Evolutionary conservation across 345 rosid species (phyloP).

Genomic region (Bruguiera parviflora): DNA sequence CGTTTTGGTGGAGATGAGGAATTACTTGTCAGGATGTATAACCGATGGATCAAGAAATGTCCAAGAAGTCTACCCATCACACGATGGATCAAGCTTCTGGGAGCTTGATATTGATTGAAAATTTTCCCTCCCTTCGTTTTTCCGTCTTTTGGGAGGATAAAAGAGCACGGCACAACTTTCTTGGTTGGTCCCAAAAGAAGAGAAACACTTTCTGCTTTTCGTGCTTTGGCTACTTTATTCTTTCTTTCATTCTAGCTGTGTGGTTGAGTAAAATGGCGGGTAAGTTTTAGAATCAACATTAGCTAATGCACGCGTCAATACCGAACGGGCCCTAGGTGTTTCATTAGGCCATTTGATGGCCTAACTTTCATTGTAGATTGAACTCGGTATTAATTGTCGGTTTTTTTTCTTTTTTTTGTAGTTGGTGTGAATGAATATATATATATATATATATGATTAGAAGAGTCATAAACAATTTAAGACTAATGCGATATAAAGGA

Average conservation of each 20-base stretch:
- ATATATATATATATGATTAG: no score
- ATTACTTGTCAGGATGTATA: not conserved
- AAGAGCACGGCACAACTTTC: not conserved
- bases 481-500: conserved; percentile 29
- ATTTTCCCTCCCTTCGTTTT: no score
- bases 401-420: not conserved
- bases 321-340: no score
- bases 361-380: not conserved
- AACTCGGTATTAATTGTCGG: not conserved
- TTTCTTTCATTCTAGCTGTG: not conserved
- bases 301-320: not conserved
- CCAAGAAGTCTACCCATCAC: conserved; percentile 4
- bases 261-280: conserved; percentile 14
- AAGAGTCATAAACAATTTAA: no score
- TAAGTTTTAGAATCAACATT: conserved; percentile 11
- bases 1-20: not conserved
- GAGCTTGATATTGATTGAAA: no score
- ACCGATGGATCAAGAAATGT: not conserved
- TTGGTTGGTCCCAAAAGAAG: not conserved
- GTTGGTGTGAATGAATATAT: no score
- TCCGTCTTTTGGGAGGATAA: no score
- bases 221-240: not conserved
- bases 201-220: not conserved
- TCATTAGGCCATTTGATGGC: not conserved
- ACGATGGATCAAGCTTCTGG: not conserved